Conservation (phyloP, 75 land plant species). For the Cunninghamia lanceolata region DNA sequence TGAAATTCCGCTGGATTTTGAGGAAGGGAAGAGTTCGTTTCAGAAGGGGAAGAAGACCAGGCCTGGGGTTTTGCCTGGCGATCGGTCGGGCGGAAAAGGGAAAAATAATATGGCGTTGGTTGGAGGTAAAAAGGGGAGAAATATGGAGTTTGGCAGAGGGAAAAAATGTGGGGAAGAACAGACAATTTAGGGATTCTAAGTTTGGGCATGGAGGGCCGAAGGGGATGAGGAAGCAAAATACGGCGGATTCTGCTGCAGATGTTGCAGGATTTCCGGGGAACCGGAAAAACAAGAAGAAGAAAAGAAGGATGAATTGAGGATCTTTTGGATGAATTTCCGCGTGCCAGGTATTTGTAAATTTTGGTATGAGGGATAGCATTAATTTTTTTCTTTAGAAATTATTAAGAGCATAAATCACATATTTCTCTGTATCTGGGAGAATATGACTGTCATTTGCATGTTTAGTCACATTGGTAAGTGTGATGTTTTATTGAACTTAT, state of each 20-base stretch:
- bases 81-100: slow-evolving; percentile 65
- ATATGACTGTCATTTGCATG: too few relatives aligned
- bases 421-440: too few relatives aligned
- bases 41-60: slow-evolving; percentile 41
- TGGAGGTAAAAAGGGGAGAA: slow-evolving; percentile 26
- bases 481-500: background rate
- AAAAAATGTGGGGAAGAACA: slow-evolving; percentile 23
- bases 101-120: background rate
- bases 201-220: slow-evolving; percentile 91
- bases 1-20: slow-evolving; percentile 43
- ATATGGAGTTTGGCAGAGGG: slow-evolving; percentile 13
- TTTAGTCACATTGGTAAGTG: too few relatives aligned
- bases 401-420: too few relatives aligned
- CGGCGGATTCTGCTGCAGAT: slow-evolving; percentile 78
- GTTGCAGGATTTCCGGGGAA: slow-evolving; percentile 26
- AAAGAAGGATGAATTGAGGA: slow-evolving; percentile 1
- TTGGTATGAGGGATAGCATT: background rate
- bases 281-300: slow-evolving; percentile 24
- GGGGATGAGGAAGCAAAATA: slow-evolving; percentile 78
- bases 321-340: background rate
- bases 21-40: slow-evolving; percentile 34
- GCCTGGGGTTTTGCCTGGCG: slow-evolving; percentile 71
- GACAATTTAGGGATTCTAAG: slow-evolving; percentile 63
- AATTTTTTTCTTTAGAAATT: background rate
- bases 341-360: background rate